These are phyloP conservation scores for Colletotrichum lindemuthianum DNA, from an alignment of 2,329 filamentous ascomycete genomes.

Conservation along the genomic window DNA sequence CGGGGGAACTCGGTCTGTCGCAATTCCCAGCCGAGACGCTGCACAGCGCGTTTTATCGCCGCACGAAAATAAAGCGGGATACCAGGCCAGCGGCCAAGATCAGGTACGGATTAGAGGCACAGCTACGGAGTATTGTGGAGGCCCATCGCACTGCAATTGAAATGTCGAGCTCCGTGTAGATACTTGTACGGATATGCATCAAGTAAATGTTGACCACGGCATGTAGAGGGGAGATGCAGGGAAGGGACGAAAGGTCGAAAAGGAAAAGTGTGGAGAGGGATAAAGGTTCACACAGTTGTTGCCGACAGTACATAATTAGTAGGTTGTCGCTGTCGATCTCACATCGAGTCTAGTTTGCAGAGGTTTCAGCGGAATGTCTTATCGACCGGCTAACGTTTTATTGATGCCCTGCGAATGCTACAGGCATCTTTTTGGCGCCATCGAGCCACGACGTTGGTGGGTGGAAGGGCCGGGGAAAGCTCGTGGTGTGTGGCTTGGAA, in stretches of 20 bases:
- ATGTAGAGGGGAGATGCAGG: conserved; percentile 26
- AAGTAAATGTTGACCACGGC: too few relatives aligned
- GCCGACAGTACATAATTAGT: too few relatives aligned
- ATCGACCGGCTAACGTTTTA: conserved; percentile 7
- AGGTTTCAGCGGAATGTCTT: conserved; percentile 28
- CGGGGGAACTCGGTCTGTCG: conserved; percentile 22
- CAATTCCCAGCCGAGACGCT: conserved; percentile 19
- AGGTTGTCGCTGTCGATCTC: conserved; percentile 26
- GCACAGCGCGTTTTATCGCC: conserved; percentile 34
- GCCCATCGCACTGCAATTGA: not conserved
- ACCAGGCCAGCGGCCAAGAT: conserved; percentile 5
- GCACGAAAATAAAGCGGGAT: conserved; percentile 33
- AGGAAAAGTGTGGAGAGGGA: not conserved
- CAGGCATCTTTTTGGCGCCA: too few relatives aligned
- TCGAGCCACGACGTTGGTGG: too few relatives aligned
- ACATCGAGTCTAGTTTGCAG: conserved; percentile 28
- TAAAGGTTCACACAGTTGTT: not conserved
- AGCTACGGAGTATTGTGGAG: conserved; percentile 30
- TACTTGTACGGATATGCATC: too few relatives aligned
- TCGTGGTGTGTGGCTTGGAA: conserved; percentile 20
- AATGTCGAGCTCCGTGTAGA: too few relatives aligned
- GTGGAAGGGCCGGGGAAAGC: conserved; percentile 19
- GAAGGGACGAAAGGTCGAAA: conserved; percentile 25
- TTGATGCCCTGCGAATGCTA: too few relatives aligned
- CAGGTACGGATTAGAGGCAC: conserved; percentile 1